phyloP scores from a whole-genome alignment of 2,329 filamentous ascomycete genomes.

The Penicillium sp. region DNA sequence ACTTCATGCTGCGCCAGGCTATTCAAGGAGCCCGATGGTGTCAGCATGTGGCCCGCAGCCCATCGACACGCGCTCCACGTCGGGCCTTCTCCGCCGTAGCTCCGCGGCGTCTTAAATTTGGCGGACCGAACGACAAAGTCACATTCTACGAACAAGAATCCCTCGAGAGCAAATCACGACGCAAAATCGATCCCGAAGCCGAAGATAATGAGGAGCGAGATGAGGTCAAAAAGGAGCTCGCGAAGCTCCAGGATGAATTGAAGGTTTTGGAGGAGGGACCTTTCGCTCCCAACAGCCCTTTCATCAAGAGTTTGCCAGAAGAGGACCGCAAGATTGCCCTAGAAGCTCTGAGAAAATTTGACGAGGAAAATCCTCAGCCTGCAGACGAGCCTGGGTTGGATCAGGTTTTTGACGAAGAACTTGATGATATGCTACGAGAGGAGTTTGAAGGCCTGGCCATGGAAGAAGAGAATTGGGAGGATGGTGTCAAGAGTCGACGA shows the following conservation, averaged over 20 bases:
- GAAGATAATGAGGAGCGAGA: constrained; percentile 41
- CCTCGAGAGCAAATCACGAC: constrained; percentile 36
- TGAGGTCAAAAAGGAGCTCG: constrained; percentile 40
- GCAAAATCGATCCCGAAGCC: constrained; percentile 41
- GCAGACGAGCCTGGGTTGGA: constrained; percentile 29
- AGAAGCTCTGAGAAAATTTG: constrained; percentile 44
- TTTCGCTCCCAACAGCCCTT: constrained; percentile 45
- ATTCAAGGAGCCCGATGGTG: constrained; percentile 46
- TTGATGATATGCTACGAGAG: constrained; percentile 43
- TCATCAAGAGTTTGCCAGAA: constrained; percentile 45
- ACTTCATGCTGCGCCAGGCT: constrained; percentile 47
- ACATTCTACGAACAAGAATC: constrained; percentile 47
- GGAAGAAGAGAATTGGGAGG: constrained; percentile 41
- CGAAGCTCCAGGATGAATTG: constrained; percentile 43
- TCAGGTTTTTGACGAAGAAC: constrained; percentile 43
- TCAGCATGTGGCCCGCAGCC: constrained; percentile 42
- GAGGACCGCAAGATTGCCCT: constrained; percentile 43
- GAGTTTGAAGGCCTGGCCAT: constrained; percentile 39
- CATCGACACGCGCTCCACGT: constrained; percentile 29
- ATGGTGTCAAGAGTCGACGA: constrained; percentile 22
- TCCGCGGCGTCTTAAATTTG: constrained; percentile 33
- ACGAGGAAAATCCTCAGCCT: constrained; percentile 37
- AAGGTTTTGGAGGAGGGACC: constrained; percentile 43
- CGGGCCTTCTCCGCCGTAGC: constrained; percentile 36
- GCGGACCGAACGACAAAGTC: constrained; percentile 43